phyloP scores from a whole-genome alignment of 2,329 filamentous ascomycete species.

The Paecilomyces formosus region DNA sequence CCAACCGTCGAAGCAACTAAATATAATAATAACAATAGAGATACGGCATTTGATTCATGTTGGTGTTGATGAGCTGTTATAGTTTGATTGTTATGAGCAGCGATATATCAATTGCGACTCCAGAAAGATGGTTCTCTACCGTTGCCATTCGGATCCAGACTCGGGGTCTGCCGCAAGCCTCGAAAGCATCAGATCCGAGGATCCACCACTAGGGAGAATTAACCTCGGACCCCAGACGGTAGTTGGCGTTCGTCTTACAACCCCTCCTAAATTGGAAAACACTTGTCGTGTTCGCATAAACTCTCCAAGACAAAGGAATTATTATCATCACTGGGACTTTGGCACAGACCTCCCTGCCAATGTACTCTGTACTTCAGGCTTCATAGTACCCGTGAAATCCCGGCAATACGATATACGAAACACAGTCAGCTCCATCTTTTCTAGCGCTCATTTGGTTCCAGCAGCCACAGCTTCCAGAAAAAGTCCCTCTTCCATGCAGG shows the following conservation, averaged over 20 bases:
- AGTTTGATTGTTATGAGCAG: background rate
- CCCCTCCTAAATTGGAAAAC: background rate
- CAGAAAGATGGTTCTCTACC: background rate
- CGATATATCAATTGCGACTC: background rate
- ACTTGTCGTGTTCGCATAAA: background rate
- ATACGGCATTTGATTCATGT: background rate
- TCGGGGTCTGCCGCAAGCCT: background rate
- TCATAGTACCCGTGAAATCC: background rate
- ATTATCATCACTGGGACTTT: background rate
- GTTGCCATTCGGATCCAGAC: background rate
- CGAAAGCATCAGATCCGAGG: background rate
- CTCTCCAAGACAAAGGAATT: background rate
- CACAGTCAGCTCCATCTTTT: background rate
- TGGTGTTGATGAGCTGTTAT: background rate
- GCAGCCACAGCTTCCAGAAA: background rate
- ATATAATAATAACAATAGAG: background rate
- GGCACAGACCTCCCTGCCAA: background rate
- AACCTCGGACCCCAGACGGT: background rate
- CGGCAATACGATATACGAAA: background rate
- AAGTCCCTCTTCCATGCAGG: background rate
- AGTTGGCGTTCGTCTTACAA: background rate
- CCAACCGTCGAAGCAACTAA: background rate
- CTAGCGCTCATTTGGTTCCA: background rate
- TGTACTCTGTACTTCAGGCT: no score
- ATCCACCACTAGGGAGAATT: background rate